phyloP scores from a whole-genome alignment of 495 filamentous ascomycete species.

The Letharia lupina region DNA sequence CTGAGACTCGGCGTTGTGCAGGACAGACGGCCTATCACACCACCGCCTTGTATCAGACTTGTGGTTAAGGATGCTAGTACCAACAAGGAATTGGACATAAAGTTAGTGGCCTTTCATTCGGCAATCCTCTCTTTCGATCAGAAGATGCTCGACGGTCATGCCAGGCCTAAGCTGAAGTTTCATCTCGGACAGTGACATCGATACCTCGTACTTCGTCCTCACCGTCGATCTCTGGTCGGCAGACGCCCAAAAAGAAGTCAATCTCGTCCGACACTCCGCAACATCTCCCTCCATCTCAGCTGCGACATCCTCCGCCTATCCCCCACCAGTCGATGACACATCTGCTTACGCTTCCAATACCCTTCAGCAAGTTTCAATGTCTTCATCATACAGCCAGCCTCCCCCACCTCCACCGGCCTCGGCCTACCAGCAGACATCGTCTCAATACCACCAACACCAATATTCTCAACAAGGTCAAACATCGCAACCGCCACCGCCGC shows the following conservation, averaged over 20 bases:
- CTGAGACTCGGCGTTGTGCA: constrained; percentile 35
- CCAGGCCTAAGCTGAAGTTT: constrained; percentile 9
- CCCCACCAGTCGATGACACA: constrained; percentile 34
- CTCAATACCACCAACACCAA: constrained; percentile 26
- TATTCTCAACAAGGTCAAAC: constrained; percentile 31
- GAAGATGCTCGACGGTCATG: not conserved
- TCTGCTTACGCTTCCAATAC: constrained; percentile 2
- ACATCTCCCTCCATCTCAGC: constrained; percentile 84
- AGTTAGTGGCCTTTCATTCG: constrained; percentile 45
- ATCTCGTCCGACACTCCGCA: constrained; percentile 81
- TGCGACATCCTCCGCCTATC: constrained; percentile 70
- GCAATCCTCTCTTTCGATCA: not conserved
- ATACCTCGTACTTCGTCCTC: constrained; percentile 84
- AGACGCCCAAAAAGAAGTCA: constrained; percentile 80
- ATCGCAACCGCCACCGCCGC: constrained; percentile 27
- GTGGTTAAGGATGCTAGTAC: constrained; percentile 71
- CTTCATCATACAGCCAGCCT: constrained; percentile 21
- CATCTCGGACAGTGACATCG: constrained; percentile 50
- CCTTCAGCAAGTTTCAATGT: constrained; percentile 15
- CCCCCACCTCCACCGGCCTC: constrained; percentile 21
- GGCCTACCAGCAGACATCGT: constrained; percentile 16
- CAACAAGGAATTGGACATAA: constrained; percentile 81
- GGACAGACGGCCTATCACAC: constrained; percentile 94
- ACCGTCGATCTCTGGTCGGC: constrained; percentile 89
- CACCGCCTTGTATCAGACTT: constrained; percentile 84